A percentile compares a stretch with the other conserved stretches of the same genome.
Conservation (phyloP, 257 asterid species). For the Prunella vulgaris region DNA sequence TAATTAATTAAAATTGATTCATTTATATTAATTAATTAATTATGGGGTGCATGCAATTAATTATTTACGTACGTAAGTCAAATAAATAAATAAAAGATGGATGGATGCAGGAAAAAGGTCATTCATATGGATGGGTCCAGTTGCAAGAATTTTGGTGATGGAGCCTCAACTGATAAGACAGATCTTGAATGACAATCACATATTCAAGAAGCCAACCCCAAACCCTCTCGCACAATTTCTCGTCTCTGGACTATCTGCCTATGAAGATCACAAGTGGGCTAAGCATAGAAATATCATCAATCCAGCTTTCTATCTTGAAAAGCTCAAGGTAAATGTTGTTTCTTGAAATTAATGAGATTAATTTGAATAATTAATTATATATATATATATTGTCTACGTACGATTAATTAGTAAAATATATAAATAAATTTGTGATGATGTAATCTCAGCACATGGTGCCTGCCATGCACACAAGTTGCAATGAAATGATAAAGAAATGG, state of each 20-base stretch:
- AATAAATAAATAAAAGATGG: too few relatives aligned
- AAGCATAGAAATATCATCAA: slow-evolving; percentile 52
- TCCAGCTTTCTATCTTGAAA: slow-evolving; percentile 51
- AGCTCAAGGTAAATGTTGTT: slow-evolving; percentile 46
- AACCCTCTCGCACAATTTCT: slow-evolving; percentile 46
- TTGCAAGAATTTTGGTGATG: slow-evolving; percentile 35
- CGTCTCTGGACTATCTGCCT: slow-evolving; percentile 38
- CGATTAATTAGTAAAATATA: too few relatives aligned
- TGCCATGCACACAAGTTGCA: slow-evolving; percentile 40
- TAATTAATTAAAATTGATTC: neutral
- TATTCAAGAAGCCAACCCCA: slow-evolving; percentile 48
- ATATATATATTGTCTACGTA: too few relatives aligned
- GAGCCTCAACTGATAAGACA: slow-evolving; percentile 46
- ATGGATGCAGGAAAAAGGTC: slow-evolving; percentile 52
- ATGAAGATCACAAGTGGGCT: slow-evolving; percentile 60
- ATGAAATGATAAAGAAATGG: slow-evolving; percentile 48
- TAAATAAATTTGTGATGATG: too few relatives aligned
- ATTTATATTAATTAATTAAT: too few relatives aligned
- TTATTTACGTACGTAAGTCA: too few relatives aligned
- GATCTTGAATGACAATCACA: slow-evolving; percentile 29
- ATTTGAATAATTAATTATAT: too few relatives aligned
- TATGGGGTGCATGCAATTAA: too few relatives aligned
- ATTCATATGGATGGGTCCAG: slow-evolving; percentile 53
- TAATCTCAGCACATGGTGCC: slow-evolving; percentile 56
- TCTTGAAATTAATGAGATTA: too few relatives aligned